Evolutionary conservation across 2,329 filamentous ascomycete species (phyloP).

Genomic region (Talaromyces rugulosus): DNA sequence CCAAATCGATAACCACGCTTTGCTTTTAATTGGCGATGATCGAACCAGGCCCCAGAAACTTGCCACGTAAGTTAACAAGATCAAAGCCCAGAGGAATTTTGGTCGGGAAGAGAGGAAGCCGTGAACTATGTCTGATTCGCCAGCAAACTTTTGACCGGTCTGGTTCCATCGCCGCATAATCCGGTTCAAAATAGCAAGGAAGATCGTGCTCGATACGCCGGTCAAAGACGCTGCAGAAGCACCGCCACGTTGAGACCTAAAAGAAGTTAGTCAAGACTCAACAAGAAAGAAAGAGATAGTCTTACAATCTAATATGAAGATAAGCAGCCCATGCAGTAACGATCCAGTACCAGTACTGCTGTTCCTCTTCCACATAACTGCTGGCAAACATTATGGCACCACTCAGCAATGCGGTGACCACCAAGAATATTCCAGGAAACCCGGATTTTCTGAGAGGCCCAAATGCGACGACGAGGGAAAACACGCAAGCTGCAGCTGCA

Average conservation of each 20-base stretch:
- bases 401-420: conserved; percentile 59
- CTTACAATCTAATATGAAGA: conserved; percentile 39
- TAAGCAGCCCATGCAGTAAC: conserved; percentile 49
- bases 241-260: neutral
- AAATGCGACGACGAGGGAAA: conserved; percentile 30
- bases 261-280: neutral
- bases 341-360: conserved; percentile 97
- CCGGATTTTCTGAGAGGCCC: conserved; percentile 24
- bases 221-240: neutral
- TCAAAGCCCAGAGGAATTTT: conserved; percentile 67
- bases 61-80: conserved; percentile 65
- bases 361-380: conserved; percentile 96
- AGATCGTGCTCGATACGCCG: conserved; percentile 25
- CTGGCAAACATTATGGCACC: conserved; percentile 94
- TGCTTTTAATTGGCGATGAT: conserved; percentile 22
- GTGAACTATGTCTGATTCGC: conserved; percentile 81
- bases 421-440: conserved; percentile 37
- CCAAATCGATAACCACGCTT: conserved; percentile 20
- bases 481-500: conserved; percentile 39
- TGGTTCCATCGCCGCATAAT: conserved; percentile 84
- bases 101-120: conserved; percentile 62
- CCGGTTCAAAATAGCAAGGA: conserved; percentile 60
- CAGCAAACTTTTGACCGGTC: conserved; percentile 92
- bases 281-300: neutral
- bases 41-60: conserved; percentile 44